A percentile compares a stretch with the other conserved stretches of the same genome.
Evolutionary conservation across 345 rosid genomes (phyloP).

Genomic region (Mangifera indica): DNA sequence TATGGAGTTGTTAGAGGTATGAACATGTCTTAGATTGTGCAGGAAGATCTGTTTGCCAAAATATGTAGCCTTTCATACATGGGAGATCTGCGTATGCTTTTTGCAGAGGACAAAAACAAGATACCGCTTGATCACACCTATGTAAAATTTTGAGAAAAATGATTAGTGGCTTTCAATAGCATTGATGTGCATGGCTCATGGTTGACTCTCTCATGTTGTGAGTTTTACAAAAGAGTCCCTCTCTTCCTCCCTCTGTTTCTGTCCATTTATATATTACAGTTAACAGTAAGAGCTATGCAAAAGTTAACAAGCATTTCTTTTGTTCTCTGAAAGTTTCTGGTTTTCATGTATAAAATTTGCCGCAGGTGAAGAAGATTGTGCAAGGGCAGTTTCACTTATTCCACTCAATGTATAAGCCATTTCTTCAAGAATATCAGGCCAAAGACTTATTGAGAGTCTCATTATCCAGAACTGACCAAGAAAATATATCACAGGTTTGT

Average conservation of each 20-base stretch:
- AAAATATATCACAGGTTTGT: slow-evolving; percentile 67
- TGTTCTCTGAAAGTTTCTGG: slow-evolving; percentile 1
- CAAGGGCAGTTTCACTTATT: slow-evolving; percentile 81
- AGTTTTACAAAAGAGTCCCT: neutral
- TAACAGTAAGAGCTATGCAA: too few relatives aligned
- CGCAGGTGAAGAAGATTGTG: slow-evolving; percentile 77
- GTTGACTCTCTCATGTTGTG: neutral
- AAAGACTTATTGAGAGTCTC: slow-evolving; percentile 53
- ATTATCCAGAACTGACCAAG: slow-evolving; percentile 36
- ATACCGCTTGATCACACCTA: slow-evolving; percentile 32
- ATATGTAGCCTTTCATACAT: slow-evolving; percentile 88
- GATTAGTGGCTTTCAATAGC: slow-evolving; percentile 5
- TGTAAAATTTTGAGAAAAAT: neutral
- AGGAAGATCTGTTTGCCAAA: slow-evolving; percentile 84
- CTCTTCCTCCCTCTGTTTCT: neutral
- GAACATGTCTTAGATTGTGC: slow-evolving; percentile 25
- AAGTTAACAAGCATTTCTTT: neutral
- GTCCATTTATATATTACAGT: neutral
- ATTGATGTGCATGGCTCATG: neutral
- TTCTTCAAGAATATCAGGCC: slow-evolving; percentile 62
- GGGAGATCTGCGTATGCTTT: slow-evolving; percentile 90
- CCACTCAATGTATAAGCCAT: slow-evolving; percentile 72
- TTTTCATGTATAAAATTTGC: neutral
- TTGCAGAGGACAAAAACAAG: slow-evolving; percentile 87
- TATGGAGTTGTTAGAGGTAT: slow-evolving; percentile 16